Percentiles rank a stretch among this genome's conserved stretches.
Evolutionary conservation across 257 asterid species (phyloP).

Genomic region (Paraleonurus japonicus): DNA sequence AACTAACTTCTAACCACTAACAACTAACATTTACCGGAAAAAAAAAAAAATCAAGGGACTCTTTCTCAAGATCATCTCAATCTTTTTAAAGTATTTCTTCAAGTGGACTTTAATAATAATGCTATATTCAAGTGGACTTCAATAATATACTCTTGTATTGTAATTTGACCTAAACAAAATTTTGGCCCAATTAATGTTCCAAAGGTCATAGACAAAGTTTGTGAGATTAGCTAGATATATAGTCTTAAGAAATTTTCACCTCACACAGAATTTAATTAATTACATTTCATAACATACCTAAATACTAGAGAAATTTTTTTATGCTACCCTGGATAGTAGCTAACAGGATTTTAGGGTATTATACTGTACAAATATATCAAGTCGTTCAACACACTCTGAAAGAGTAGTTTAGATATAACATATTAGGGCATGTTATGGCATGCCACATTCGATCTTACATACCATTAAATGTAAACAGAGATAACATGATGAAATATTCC

Average conservation of each 20-base stretch:
- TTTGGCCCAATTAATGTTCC: conserved; percentile 1
- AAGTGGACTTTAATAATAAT: neutral
- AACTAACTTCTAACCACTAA: too few species aligned
- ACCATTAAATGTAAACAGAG: neutral
- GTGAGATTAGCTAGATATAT: neutral
- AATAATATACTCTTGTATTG: neutral
- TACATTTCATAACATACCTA: neutral
- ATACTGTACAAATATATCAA: too few species aligned
- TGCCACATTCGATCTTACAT: neutral
- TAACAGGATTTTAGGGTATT: too few species aligned
- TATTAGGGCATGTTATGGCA: neutral
- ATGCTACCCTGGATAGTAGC: too few species aligned
- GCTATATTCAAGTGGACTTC: neutral
- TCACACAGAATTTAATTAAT: neutral
- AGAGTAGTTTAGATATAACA: too few species aligned
- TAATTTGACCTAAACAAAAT: neutral
- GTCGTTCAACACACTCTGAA: too few species aligned
- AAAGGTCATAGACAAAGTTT: neutral
- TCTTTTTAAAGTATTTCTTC: neutral
- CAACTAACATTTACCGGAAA: too few species aligned
- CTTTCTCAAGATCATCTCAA: neutral
- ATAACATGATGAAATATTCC: neutral
- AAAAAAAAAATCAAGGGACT: neutral
- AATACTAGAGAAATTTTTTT: too few species aligned
- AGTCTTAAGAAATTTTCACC: neutral